phyloP scores from a whole-genome alignment of 164 flowering plant species.

The Platanus orientalis region DNA sequence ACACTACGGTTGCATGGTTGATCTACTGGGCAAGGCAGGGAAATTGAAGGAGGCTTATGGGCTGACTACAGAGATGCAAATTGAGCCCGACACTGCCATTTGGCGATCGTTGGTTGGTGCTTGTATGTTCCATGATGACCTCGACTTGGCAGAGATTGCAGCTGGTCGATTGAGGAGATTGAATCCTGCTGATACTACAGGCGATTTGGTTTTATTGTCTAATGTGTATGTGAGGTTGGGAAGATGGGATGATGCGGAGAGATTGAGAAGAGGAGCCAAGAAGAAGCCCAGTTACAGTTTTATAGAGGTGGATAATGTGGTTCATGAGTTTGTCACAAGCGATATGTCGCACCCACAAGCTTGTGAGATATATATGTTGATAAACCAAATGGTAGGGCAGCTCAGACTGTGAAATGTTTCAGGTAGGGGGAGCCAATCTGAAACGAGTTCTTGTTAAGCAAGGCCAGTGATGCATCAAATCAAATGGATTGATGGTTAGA shows the following conservation, averaged over 20 bases:
- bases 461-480: too few species aligned
- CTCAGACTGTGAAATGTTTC: background rate
- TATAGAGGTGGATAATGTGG: slow-evolving; percentile 8
- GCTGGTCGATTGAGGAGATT: background rate
- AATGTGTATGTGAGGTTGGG: slow-evolving; percentile 15
- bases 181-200: slow-evolving; percentile 9
- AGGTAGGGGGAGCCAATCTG: too few species aligned
- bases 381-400: slow-evolving; percentile 5
- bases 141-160: slow-evolving; percentile 9
- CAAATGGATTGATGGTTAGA: too few species aligned
- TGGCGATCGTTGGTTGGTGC: slow-evolving; percentile 19
- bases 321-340: slow-evolving; percentile 12
- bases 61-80: slow-evolving; percentile 14
- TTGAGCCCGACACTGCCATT: slow-evolving; percentile 17
- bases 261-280: slow-evolving; percentile 12
- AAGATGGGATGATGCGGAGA: slow-evolving; percentile 22
- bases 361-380: slow-evolving; percentile 10
- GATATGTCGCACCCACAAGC: slow-evolving; percentile 8
- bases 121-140: slow-evolving; percentile 11
- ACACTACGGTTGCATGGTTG: slow-evolving; percentile 27
- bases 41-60: slow-evolving; percentile 13
- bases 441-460: too few species aligned
- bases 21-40: slow-evolving; percentile 19
- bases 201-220: slow-evolving; percentile 15
- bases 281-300: slow-evolving; percentile 13